A percentile compares a stretch with the other conserved stretches of the same genome.
phyloP scores from a whole-genome alignment of 139 green algal species.

The Picochlorum sp. region DNA sequence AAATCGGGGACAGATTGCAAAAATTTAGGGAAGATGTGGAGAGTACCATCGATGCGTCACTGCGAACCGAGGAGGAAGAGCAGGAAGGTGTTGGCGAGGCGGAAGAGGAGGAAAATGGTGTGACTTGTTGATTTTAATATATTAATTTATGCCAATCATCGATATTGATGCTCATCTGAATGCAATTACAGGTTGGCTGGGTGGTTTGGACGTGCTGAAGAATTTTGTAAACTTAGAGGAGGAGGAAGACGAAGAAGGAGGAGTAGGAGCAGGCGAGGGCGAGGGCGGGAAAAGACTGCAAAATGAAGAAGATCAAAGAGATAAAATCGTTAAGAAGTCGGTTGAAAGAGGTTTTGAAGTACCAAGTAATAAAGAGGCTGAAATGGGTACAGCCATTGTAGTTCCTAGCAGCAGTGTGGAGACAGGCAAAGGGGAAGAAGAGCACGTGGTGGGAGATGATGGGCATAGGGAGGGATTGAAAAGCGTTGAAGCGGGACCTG shows the following conservation, averaged over 20 bases:
- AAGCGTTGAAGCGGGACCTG: neutral
- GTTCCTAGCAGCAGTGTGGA: neutral
- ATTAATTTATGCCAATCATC: neutral
- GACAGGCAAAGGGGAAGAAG: neutral
- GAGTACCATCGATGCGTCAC: constrained; percentile 4
- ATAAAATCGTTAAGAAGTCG: too few species aligned
- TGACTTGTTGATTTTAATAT: neutral
- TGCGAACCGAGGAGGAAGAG: neutral
- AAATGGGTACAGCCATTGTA: neutral
- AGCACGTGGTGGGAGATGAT: neutral
- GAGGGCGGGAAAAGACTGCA: too few species aligned
- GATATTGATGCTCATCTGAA: neutral
- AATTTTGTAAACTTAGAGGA: neutral
- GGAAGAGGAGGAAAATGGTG: neutral
- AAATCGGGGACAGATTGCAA: constrained; percentile 4
- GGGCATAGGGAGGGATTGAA: neutral
- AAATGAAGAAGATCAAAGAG: too few species aligned
- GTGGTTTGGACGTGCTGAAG: neutral
- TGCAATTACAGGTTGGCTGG: neutral
- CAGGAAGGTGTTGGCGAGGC: neutral
- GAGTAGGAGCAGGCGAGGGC: neutral
- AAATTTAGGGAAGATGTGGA: constrained; percentile 10
- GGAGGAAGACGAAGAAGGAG: neutral
- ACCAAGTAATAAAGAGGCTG: too few species aligned
- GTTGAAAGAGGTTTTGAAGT: too few species aligned